Percentiles rank a stretch among this genome's conserved stretches.
These are phyloP conservation scores for Sugiyamaella smithiae DNA, from an alignment of 805 yeast species.

Conservation along the genomic window DNA sequence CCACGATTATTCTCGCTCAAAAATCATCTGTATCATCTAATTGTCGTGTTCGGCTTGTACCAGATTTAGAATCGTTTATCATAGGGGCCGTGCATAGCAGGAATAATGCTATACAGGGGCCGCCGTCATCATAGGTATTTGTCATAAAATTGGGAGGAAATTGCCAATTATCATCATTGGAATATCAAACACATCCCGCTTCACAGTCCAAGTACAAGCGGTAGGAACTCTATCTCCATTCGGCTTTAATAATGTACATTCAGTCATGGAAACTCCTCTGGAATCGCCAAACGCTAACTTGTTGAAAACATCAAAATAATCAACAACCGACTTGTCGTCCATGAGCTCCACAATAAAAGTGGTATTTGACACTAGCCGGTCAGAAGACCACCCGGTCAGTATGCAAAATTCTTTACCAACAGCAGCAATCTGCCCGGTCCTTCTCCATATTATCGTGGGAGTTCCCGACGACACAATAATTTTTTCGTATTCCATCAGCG, in stretches of 20 bases:
- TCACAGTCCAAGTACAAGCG: constrained; percentile 82
- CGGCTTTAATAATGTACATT: constrained; percentile 40
- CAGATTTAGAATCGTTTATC: too few species aligned
- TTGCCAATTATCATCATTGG: constrained; percentile 85
- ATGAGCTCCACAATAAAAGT: constrained; percentile 74
- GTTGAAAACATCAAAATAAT: constrained; percentile 70
- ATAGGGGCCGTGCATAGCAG: too few species aligned
- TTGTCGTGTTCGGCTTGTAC: too few species aligned
- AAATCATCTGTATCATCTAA: too few species aligned
- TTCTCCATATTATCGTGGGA: constrained; percentile 81
- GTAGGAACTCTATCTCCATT: constrained; percentile 49
- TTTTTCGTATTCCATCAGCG: constrained; percentile 55
- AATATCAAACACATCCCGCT: constrained; percentile 76
- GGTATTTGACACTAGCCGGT: constrained; percentile 56
- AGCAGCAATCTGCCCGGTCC: constrained; percentile 82
- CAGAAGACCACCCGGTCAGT: constrained; percentile 60
- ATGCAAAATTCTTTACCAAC: constrained; percentile 71
- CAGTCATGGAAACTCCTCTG: constrained; percentile 40
- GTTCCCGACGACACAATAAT: constrained; percentile 56
- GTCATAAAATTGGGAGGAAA: constrained; percentile 20
- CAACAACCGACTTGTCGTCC: constrained; percentile 73
- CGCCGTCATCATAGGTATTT: too few species aligned
- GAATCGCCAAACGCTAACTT: constrained; percentile 63
- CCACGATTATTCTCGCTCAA: too few species aligned
- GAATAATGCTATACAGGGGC: too few species aligned